A percentile compares a stretch with the other conserved stretches of the same genome.
phyloP scores from a whole-genome alignment of 1,139 yeast species.

The Meyerozyma guilliermondii region DNA sequence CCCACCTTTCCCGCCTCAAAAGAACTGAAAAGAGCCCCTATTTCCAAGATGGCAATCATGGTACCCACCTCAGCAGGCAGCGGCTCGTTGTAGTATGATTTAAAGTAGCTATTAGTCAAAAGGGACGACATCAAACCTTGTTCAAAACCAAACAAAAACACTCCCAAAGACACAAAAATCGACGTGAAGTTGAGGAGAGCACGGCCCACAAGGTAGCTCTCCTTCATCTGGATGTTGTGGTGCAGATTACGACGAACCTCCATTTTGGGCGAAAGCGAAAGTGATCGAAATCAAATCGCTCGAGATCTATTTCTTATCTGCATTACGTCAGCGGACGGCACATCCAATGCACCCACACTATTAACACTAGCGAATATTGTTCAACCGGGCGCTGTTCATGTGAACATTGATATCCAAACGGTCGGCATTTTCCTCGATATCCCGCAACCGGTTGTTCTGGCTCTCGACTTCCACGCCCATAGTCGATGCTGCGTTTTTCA shows the following conservation, averaged over 20 bases:
- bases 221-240: conserved; percentile 33
- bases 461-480: conserved; percentile 46
- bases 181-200: conserved; percentile 53
- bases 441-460: conserved; percentile 44
- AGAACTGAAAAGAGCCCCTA: conserved; percentile 81
- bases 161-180: conserved; percentile 55
- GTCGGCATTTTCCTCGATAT: conserved; percentile 54
- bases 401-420: conserved; percentile 52
- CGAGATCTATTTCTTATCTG: not conserved
- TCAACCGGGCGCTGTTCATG: conserved; percentile 42
- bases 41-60: conserved; percentile 77
- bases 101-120: conserved; percentile 66
- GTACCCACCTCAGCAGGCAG: conserved; percentile 66
- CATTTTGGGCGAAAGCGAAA: conserved; percentile 5
- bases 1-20: conserved; percentile 72
- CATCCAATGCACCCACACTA: not conserved
- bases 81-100: conserved; percentile 68
- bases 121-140: conserved; percentile 60
- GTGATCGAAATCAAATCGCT: too few relatives aligned
- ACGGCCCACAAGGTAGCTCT: conserved; percentile 45
- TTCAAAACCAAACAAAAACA: conserved; percentile 57
- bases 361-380: conserved; percentile 30
- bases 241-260: conserved; percentile 14
- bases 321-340: not conserved
- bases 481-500: conserved; percentile 40